Conservation (phyloP, 2,329 filamentous ascomycete species). For the Aspergillus arachidicola region DNA sequence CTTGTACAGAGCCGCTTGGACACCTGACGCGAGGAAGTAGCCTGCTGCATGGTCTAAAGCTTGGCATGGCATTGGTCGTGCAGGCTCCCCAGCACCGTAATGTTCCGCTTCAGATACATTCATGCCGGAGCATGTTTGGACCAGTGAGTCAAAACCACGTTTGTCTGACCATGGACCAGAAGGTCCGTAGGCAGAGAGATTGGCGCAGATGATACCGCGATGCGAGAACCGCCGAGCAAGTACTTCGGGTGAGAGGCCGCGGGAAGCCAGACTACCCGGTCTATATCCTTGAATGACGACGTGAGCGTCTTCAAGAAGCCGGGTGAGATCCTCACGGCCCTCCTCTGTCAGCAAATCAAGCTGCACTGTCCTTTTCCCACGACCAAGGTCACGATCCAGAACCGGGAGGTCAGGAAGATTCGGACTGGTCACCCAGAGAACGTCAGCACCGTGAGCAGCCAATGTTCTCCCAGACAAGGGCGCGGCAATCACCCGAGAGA, state of each 20-base stretch:
- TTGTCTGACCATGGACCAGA: conserved; percentile 50
- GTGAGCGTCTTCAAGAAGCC: conserved; percentile 40
- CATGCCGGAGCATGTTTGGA: conserved; percentile 59
- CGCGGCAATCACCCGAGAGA: conserved; percentile 44
- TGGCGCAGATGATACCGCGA: conserved; percentile 51
- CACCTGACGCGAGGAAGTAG: conserved; percentile 58
- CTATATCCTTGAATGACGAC: conserved; percentile 53
- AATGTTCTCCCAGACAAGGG: conserved; percentile 42
- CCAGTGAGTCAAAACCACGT: conserved; percentile 59
- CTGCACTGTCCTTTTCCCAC: conserved; percentile 42
- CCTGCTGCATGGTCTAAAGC: conserved; percentile 60
- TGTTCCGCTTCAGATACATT: conserved; percentile 59
- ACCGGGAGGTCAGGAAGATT: conserved; percentile 37
- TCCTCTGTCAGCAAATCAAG: conserved; percentile 34
- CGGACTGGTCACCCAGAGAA: conserved; percentile 44
- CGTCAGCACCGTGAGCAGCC: conserved; percentile 44
- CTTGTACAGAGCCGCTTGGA: conserved; percentile 55
- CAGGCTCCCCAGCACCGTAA: conserved; percentile 41
- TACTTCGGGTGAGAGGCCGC: conserved; percentile 45
- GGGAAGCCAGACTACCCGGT: conserved; percentile 49
- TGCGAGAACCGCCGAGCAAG: conserved; percentile 43
- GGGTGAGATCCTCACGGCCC: conserved; percentile 29
- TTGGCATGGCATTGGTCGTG: conserved; percentile 55
- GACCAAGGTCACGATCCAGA: conserved; percentile 39
- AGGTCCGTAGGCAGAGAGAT: conserved; percentile 56